Percentiles rank a stretch among this genome's conserved stretches.
Evolutionary conservation across 2,329 filamentous ascomycete genomes (phyloP).

Genomic region (Clonostachys chloroleuca): DNA sequence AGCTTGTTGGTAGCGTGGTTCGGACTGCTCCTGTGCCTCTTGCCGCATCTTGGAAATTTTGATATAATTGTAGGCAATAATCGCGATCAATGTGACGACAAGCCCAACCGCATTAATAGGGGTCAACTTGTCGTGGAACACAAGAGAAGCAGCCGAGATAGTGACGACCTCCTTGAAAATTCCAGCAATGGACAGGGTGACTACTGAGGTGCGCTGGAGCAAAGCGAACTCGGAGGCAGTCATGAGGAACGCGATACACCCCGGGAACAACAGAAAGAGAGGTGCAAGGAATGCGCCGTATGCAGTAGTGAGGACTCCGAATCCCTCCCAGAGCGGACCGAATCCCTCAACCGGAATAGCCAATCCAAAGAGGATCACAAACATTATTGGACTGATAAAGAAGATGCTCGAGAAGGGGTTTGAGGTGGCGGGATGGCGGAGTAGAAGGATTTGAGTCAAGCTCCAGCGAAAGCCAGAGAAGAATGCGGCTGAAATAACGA

Average conservation of each 20-base stretch:
- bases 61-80: slow-evolving; percentile 88
- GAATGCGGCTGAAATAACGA: slow-evolving; percentile 90
- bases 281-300: slow-evolving; percentile 66
- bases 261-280: slow-evolving; percentile 81
- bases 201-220: slow-evolving; percentile 89
- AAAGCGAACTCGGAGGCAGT: slow-evolving; percentile 94
- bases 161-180: slow-evolving; percentile 99
- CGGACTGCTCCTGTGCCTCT: slow-evolving; percentile 56
- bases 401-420: slow-evolving; percentile 98
- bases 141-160: slow-evolving; percentile 79
- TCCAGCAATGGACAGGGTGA: slow-evolving; percentile 92
- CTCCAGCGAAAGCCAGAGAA: slow-evolving; percentile 97
- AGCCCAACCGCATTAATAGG: slow-evolving; percentile 83
- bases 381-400: slow-evolving; percentile 97
- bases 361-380: slow-evolving; percentile 72
- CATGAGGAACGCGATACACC: slow-evolving; percentile 91
- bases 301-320: slow-evolving; percentile 57
- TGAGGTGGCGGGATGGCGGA: slow-evolving; percentile 89
- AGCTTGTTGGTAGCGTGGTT: slow-evolving; percentile 26
- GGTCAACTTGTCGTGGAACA: slow-evolving; percentile 87
- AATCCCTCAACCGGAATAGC: slow-evolving; percentile 85
- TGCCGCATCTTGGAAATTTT: slow-evolving; percentile 86
- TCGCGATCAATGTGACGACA: slow-evolving; percentile 82
- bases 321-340: slow-evolving; percentile 58
- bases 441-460: slow-evolving; percentile 93